Conservation (phyloP, 305 asterid species). For the Fraxinus xanthoxyloides region DNA sequence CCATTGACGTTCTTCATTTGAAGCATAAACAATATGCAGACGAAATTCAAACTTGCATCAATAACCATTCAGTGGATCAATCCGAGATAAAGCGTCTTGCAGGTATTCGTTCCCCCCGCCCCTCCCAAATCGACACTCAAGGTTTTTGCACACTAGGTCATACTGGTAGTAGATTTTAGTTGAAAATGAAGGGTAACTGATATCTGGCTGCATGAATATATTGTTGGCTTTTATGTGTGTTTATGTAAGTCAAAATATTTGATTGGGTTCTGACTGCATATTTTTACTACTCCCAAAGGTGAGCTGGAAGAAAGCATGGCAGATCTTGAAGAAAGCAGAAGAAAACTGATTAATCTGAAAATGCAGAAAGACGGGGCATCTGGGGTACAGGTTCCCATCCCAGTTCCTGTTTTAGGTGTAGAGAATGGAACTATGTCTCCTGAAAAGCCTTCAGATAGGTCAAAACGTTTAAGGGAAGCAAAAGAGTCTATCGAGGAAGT, state of each 20-base stretch:
- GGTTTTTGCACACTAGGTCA: constrained; percentile 2
- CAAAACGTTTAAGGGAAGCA: constrained; percentile 64
- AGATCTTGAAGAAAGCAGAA: constrained; percentile 93
- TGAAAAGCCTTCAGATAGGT: constrained; percentile 66
- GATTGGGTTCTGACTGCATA: constrained; percentile 22
- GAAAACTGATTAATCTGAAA: constrained; percentile 71
- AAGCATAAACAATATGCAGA: constrained; percentile 75
- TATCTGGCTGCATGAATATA: constrained; percentile 14
- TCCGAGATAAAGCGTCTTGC: constrained; percentile 67
- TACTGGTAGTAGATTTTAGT: constrained; percentile 18
- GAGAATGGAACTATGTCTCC: constrained; percentile 78
- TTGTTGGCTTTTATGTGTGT: constrained; percentile 7
- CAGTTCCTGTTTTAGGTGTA: constrained; percentile 52
- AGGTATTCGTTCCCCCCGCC: constrained; percentile 43
- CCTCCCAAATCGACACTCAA: neutral
- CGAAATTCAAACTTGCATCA: constrained; percentile 62
- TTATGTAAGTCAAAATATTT: constrained; percentile 14
- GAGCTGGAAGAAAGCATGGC: constrained; percentile 88
- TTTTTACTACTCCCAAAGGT: constrained; percentile 43
- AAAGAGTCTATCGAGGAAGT: constrained; percentile 76
- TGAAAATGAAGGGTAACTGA: constrained; percentile 11
- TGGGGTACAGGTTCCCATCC: constrained; percentile 58
- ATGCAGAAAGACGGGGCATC: constrained; percentile 80
- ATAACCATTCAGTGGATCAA: constrained; percentile 58
- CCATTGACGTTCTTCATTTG: constrained; percentile 59